Percentiles rank a stretch among this genome's conserved stretches.
Conservation (phyloP, 2,329 filamentous ascomycete species). For the Phaeomoniella chlamydospora region DNA sequence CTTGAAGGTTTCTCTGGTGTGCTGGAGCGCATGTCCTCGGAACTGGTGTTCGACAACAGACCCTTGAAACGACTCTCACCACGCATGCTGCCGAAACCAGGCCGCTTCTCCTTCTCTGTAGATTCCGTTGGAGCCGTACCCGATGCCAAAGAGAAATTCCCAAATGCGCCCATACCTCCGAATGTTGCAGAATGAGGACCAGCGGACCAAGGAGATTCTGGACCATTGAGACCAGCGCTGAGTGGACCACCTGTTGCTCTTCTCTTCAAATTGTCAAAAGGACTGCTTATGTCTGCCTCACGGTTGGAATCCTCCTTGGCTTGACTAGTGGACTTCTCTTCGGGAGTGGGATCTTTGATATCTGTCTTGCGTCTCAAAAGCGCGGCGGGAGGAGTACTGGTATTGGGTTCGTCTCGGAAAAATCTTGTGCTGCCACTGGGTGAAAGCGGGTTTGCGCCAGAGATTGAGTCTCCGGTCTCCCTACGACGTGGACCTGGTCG, state of each 20-base stretch:
- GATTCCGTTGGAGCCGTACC: constrained; percentile 25
- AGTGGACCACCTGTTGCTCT: constrained; percentile 39
- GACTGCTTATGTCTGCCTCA: constrained; percentile 28
- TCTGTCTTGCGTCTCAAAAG: constrained; percentile 48
- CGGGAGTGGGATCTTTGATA: constrained; percentile 34
- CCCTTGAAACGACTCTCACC: constrained; percentile 78
- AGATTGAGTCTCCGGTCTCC: constrained; percentile 63
- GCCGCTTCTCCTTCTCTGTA: constrained; percentile 48
- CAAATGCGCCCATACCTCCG: constrained; percentile 71
- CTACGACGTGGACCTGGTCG: constrained; percentile 67
- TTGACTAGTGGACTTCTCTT: constrained; percentile 36
- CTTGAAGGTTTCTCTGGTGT: constrained; percentile 41
- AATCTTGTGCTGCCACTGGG: constrained; percentile 31
- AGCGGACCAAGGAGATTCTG: constrained; percentile 43
- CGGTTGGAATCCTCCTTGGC: constrained; percentile 21
- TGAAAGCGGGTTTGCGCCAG: constrained; percentile 30
- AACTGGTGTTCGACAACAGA: constrained; percentile 62
- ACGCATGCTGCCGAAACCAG: constrained; percentile 48
- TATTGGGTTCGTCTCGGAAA: constrained; percentile 35
- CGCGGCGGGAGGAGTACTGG: constrained; percentile 45
- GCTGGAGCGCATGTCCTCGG: constrained; percentile 43
- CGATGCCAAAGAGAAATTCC: constrained; percentile 60
- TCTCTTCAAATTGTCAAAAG: constrained; percentile 42
- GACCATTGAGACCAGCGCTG: constrained; percentile 30
- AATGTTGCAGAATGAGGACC: constrained; percentile 48